Evolutionary conservation across 371 early-diverging fungal genomes (phyloP), one percentile per base, ranked within the genome.

Genomic region (Saksenaea vasiformis): DNA sequence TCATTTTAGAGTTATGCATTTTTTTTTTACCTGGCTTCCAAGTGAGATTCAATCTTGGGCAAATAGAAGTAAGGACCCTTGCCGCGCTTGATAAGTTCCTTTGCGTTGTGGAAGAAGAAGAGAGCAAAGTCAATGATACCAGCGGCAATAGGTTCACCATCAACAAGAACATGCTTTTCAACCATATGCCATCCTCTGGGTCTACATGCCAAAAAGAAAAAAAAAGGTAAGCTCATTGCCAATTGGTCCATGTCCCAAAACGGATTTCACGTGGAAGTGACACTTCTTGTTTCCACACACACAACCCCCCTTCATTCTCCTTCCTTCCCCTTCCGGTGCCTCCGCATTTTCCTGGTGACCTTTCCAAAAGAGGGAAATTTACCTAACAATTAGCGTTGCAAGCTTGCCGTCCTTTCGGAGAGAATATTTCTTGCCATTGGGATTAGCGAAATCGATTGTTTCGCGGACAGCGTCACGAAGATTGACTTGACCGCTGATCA

Each of bases 151-250:
- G 96, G 93, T 77, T 92, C 88, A 24, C 94, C 95, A 72, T 97
- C 97, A 35, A 97, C 79, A 44, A 95, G 76, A 54, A 97, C 76
- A 70, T 96, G 98, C 77, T 92, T 93, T 78, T 97, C 98, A 66
- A 93, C 93, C 89, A 97, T 83, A 76, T 97, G 98, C 98, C 98
- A 97, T 28, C 97, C 98, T 80, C 98, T 92, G 61, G 98, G 97
- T 53, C 97, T 87, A 61, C 44, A 51, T 9, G 43, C n/a, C 19
- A 41, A 17, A 39, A 19, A 31, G 28, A 24, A 22, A 14, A 65
- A 9, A 35, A 47, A 47, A 47, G 22, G 51, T 47, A 10, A 47
- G 51, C 51, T 47, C 22, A 3, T 47, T 47, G 51, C 51, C 51
- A 47, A 47, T 47, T 47, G 51, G 51, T 47, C 51, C 51, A 39